Conservation (phyloP, 2,329 filamentous ascomycete genomes). For the Coniochaeta ligniaria region DNA sequence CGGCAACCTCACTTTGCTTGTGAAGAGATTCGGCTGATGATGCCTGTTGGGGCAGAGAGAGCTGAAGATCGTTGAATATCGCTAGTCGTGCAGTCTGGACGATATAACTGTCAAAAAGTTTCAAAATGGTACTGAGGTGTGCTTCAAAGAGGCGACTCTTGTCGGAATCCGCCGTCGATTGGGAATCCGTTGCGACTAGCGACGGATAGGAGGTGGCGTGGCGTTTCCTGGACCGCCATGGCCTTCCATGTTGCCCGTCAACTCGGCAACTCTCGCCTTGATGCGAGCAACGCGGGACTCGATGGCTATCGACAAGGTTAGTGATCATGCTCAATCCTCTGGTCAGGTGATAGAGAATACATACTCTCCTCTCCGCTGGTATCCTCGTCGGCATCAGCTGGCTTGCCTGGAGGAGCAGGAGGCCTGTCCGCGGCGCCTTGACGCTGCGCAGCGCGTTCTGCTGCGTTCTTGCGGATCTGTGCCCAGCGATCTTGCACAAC, state of each 20-base stretch:
- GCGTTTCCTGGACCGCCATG: slow-evolving; percentile 28
- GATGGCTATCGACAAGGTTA: slow-evolving; percentile 57
- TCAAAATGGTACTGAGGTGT: neutral
- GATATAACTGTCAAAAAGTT: neutral
- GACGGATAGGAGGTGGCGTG: slow-evolving; percentile 24
- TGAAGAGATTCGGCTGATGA: neutral
- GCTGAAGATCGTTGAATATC: neutral
- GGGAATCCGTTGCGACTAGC: slow-evolving; percentile 9
- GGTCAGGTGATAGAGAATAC: slow-evolving; percentile 27
- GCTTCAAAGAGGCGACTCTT: slow-evolving; percentile 10
- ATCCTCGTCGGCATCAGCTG: slow-evolving; percentile 66
- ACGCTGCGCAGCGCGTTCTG: slow-evolving; percentile 63
- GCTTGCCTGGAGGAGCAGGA: slow-evolving; percentile 24
- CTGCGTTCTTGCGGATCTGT: slow-evolving; percentile 90
- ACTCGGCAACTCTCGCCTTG: slow-evolving; percentile 90
- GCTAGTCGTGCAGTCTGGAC: neutral
- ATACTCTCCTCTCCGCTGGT: slow-evolving; percentile 93
- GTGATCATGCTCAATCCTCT: neutral
- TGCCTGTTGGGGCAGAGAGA: neutral
- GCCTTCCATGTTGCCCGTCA: slow-evolving; percentile 78
- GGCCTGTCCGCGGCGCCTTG: slow-evolving; percentile 55
- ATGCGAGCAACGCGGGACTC: slow-evolving; percentile 95
- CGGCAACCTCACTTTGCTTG: neutral
- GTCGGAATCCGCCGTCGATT: slow-evolving; percentile 16
- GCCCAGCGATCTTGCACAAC: slow-evolving; percentile 76